A percentile compares a stretch with the other conserved stretches of the same genome.
These are phyloP conservation scores for Rhizophagus sp. DNA, from an alignment of 192 early-diverging fungal genomes.

Conservation along the genomic window DNA sequence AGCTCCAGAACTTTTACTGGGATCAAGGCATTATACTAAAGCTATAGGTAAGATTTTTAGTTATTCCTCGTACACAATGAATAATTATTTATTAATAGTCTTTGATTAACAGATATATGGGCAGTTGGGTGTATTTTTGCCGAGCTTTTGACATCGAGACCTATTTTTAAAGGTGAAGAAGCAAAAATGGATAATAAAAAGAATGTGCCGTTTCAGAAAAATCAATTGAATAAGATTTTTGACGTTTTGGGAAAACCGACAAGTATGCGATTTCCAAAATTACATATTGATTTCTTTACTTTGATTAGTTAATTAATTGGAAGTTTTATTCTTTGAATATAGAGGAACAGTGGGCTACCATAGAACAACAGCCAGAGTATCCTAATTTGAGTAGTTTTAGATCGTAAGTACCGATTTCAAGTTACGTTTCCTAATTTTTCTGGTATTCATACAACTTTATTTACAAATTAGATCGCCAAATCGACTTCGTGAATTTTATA, in stretches of 20 bases:
- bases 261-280: constrained; percentile 40
- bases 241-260: constrained; percentile 88
- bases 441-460: neutral
- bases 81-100: constrained; percentile 28
- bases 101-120: constrained; percentile 74
- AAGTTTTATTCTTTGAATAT: neutral
- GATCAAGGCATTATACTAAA: constrained; percentile 60
- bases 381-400: constrained; percentile 60
- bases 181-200: constrained; percentile 83
- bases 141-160: constrained; percentile 84
- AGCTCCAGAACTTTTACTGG: constrained; percentile 66
- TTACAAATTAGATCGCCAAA: neutral
- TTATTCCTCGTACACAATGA: constrained; percentile 38
- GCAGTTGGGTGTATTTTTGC: constrained; percentile 98
- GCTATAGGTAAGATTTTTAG: constrained; percentile 58
- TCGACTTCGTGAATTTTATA: constrained; percentile 37
- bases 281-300: constrained; percentile 5
- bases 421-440: too few relatives aligned
- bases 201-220: constrained; percentile 79
- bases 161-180: constrained; percentile 79
- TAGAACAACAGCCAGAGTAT: constrained; percentile 73
- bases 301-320: neutral
- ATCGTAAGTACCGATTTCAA: constrained; percentile 40
- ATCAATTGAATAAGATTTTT: constrained; percentile 85
- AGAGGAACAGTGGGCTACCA: constrained; percentile 76